A percentile compares a stretch with the other conserved stretches of the same genome.
Evolutionary conservation across 2,329 filamentous ascomycete genomes (phyloP).

Genomic region (Alternaria triticimaculans): DNA sequence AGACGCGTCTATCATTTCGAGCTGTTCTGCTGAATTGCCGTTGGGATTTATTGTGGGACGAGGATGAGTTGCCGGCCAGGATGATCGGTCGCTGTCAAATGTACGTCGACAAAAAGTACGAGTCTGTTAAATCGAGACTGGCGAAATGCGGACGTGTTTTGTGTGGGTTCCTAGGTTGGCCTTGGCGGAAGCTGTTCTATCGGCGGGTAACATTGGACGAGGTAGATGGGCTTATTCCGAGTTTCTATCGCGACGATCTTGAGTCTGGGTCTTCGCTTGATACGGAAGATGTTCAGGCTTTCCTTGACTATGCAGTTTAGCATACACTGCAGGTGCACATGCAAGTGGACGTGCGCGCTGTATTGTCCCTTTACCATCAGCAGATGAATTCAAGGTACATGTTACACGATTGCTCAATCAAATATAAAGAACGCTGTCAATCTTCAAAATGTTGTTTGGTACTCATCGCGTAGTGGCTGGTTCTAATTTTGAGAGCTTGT

Average conservation of each 20-base stretch:
- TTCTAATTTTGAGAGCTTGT: neutral
- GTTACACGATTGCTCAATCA: neutral
- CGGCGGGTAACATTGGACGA: neutral
- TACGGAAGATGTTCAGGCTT: neutral
- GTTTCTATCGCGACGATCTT: neutral
- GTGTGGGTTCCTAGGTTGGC: neutral
- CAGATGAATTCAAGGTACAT: neutral
- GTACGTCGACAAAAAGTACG: neutral
- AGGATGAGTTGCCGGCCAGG: neutral
- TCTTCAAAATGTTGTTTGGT: neutral
- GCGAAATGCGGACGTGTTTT: neutral
- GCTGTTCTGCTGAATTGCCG: neutral
- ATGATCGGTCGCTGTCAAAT: neutral
- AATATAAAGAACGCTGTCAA: neutral
- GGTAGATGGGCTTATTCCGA: neutral
- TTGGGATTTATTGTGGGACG: conserved; percentile 1
- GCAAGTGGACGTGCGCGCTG: too few relatives aligned
- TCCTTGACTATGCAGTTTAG: neutral
- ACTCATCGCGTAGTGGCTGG: neutral
- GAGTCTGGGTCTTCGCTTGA: neutral
- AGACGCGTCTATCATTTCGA: neutral
- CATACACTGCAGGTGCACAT: neutral
- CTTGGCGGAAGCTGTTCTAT: neutral
- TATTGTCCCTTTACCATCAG: neutral
- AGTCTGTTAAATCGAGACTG: neutral